These are phyloP conservation scores for Aristolochia fimbriata DNA, from an alignment of 164 flowering plant species.

Conservation along the genomic window DNA sequence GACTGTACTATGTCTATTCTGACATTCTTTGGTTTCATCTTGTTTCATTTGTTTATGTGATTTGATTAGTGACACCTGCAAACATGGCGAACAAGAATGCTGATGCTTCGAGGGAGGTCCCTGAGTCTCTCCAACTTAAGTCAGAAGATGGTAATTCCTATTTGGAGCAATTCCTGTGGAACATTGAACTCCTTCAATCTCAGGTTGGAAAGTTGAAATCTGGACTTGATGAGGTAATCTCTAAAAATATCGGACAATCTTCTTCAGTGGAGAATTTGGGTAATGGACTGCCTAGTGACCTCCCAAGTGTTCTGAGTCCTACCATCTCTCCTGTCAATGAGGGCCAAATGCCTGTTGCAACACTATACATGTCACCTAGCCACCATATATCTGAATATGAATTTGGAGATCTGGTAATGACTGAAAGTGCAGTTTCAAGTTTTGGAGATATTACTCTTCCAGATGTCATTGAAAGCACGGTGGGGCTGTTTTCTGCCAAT, in stretches of 20 bases:
- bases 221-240: slow-evolving; percentile 37
- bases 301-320: slow-evolving; percentile 51
- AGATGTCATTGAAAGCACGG: slow-evolving; percentile 73
- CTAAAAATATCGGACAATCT: slow-evolving; percentile 40
- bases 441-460: slow-evolving; percentile 51
- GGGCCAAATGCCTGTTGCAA: slow-evolving; percentile 35
- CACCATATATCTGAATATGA: slow-evolving; percentile 39
- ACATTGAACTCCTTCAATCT: slow-evolving; percentile 45
- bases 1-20: no score
- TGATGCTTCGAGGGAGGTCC: slow-evolving; percentile 28
- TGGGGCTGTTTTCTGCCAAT: slow-evolving; percentile 38
- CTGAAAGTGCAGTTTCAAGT: slow-evolving; percentile 51
- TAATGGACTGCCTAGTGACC: slow-evolving; percentile 43
- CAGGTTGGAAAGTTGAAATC: slow-evolving; percentile 47
- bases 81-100: slow-evolving; percentile 5
- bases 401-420: slow-evolving; percentile 34
- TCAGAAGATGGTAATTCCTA: slow-evolving; percentile 30
- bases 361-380: slow-evolving; percentile 22
- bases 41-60: no score
- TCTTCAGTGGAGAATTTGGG: slow-evolving; percentile 70
- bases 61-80: no score
- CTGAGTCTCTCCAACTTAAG: slow-evolving; percentile 25
- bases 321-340: slow-evolving; percentile 55
- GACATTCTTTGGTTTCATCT: no score
- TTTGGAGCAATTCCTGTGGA: slow-evolving; percentile 50